Base-by-base conservation (phyloP, 306 rosid species). In the Trifolium pratense region DNA sequence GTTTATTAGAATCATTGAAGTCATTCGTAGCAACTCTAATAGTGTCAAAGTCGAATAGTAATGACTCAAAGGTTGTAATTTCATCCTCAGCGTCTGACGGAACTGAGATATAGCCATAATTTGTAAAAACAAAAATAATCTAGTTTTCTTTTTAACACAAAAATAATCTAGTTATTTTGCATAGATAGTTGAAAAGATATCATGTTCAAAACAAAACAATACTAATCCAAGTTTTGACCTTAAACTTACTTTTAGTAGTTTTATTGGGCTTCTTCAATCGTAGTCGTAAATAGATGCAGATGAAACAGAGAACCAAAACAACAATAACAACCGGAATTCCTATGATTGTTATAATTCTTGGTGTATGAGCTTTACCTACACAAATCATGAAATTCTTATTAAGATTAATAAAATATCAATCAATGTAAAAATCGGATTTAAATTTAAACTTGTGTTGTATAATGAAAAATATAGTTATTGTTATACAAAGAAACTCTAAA, bases 291-390 rank as follows among this genome's bases (percentile, higher is more conserved):
- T 17, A 59, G 31, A 74, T 25, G 43, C 75, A 74, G 10, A 74
- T 18, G 53, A 74, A 17, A 32, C 3, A 8, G 18, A 75, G 32
- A 26, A 64, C 18, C 1, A 66, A 56, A 66, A 14, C 59, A 56
- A 36, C n/a, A 57, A 5, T 13, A 2, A 45, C n/a, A 18, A 48
- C 9, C 2, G 77, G 40, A 18, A 63, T 56, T 52, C 58, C 20
- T 62, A 80, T 14, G 37, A 14, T n/a, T 0, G 32, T 69, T 17
- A 12, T 2, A n/a, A 21, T 68, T 58, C 63, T 57, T 37, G 37
- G 7, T 48, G 16, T 45, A 16, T 18, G 69, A 68, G 6, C 26
- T 11, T 45, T 68, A 59, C 56, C 81, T 72, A 34, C 66, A n/a
- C 6, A 4, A 43, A 43, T 43, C 7, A 43, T 15, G 13, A 43